Percentiles rank a stretch among this genome's conserved stretches.
Evolutionary conservation across 148 eudicot genomes (phyloP).

Genomic region (Cornus kousa): DNA sequence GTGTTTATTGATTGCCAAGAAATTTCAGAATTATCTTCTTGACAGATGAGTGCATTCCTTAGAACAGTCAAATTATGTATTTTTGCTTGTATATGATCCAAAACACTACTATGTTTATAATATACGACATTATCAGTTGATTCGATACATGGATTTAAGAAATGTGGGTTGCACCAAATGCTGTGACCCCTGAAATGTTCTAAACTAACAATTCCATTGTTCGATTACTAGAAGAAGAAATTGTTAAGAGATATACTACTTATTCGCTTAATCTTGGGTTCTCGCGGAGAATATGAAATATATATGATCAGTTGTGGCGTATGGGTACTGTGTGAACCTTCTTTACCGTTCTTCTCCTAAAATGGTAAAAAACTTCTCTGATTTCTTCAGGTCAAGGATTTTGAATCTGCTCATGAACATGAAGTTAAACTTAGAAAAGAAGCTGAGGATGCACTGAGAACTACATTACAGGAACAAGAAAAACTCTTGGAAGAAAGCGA

Average conservation of each 20-base stretch:
- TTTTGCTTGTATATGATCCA: no score
- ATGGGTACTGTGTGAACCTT: not conserved
- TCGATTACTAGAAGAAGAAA: not conserved
- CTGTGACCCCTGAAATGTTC: not conserved
- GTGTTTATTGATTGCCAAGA: no score
- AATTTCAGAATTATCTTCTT: no score
- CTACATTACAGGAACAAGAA: constrained; percentile 54
- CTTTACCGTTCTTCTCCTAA: not conserved
- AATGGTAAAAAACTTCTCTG: not conserved
- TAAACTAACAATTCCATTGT: not conserved
- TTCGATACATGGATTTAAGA: no score
- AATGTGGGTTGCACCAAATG: not conserved
- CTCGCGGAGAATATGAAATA: not conserved
- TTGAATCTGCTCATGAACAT: constrained; percentile 36
- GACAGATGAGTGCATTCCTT: no score
- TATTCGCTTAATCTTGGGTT: not conserved
- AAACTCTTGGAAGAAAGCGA: constrained; percentile 49
- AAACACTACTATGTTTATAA: no score
- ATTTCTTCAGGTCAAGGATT: constrained; percentile 49
- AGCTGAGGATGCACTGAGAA: constrained; percentile 53
- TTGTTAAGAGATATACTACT: not conserved
- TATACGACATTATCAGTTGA: no score
- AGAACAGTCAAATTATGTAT: no score
- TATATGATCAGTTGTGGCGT: not conserved
- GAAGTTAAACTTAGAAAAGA: constrained; percentile 54